A percentile compares a stretch with the other conserved stretches of the same genome.
Conservation (phyloP, 257 asterid species). For the Gardenia jasminoides region DNA sequence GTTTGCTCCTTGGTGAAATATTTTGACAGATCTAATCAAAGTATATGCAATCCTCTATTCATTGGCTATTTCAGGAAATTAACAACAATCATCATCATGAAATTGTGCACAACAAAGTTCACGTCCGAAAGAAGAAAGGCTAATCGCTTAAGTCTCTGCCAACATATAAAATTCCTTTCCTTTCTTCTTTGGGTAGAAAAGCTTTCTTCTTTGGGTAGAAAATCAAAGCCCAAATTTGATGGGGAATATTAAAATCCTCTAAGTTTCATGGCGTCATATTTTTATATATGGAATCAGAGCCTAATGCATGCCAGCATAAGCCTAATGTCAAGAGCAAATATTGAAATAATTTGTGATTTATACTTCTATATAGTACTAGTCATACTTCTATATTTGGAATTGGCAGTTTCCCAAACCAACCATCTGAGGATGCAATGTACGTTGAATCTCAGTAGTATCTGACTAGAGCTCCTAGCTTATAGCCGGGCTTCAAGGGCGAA, state of each 20-base stretch:
- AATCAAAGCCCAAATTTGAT: too few species aligned
- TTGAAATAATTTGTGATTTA: too few species aligned
- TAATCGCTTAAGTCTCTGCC: background rate
- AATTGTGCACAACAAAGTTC: background rate
- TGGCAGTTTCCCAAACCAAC: background rate
- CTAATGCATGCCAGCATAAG: too few species aligned
- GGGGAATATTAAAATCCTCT: too few species aligned
- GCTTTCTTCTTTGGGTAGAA: background rate
- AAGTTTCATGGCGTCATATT: too few species aligned
- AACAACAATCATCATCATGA: background rate
- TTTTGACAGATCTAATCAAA: background rate
- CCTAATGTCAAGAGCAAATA: too few species aligned
- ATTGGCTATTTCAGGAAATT: background rate
- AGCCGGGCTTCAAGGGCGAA: slow-evolving; percentile 19
- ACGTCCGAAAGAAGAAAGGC: background rate
- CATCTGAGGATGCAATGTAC: background rate
- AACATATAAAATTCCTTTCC: background rate
- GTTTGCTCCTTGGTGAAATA: background rate
- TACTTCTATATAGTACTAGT: too few species aligned
- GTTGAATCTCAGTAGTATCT: background rate
- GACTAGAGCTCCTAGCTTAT: background rate
- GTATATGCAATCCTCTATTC: background rate
- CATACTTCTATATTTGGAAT: background rate
- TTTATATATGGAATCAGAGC: too few species aligned
- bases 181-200: background rate